Percentiles rank a stretch among this genome's conserved stretches.
Evolutionary conservation across 2,329 filamentous ascomycete species (phyloP).

Genomic region (Myriosclerotinia scirpicola): DNA sequence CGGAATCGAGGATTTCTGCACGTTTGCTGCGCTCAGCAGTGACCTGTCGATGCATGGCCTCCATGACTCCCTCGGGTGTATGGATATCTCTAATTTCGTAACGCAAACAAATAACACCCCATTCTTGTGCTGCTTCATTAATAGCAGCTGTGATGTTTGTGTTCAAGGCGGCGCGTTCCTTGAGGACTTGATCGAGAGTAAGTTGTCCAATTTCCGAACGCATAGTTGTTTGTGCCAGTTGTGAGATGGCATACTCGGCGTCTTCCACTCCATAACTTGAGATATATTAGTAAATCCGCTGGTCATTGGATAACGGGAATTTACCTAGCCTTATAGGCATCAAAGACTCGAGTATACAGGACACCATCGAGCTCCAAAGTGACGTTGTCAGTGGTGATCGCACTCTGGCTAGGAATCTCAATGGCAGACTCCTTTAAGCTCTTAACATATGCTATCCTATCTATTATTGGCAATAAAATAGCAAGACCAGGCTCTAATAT

Average conservation of each 20-base stretch:
- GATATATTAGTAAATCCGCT: conserved; percentile 3
- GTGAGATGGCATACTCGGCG: conserved; percentile 96
- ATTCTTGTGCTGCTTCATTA: conserved; percentile 95
- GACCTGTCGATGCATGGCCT: conserved; percentile 97
- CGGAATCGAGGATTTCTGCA: conserved; percentile 94
- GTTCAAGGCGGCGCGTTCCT: conserved; percentile 94
- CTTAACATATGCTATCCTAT: conserved; percentile 97
- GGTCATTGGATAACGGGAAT: conserved; percentile 33
- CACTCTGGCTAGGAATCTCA: conserved; percentile 96
- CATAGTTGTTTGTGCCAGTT: conserved; percentile 98
- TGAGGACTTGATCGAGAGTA: conserved; percentile 93
- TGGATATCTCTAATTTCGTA: conserved; percentile 99
- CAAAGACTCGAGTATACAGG: conserved; percentile 92
- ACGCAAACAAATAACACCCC: conserved; percentile 92
- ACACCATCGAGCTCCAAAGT: conserved; percentile 95
- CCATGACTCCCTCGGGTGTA: conserved; percentile 87
- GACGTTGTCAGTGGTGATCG: conserved; percentile 98
- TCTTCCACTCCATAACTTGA: conserved; percentile 94
- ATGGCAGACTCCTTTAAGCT: conserved; percentile 94
- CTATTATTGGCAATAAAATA: conserved; percentile 83
- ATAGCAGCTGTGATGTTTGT: conserved; percentile 98
- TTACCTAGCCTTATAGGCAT: conserved; percentile 95
- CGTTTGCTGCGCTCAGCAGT: conserved; percentile 97
- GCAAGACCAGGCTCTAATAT: conserved; percentile 92
- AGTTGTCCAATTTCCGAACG: conserved; percentile 97